Base-by-base conservation (phyloP, 768 basidiomycete genomes). In the Hydnum rufescens region DNA sequence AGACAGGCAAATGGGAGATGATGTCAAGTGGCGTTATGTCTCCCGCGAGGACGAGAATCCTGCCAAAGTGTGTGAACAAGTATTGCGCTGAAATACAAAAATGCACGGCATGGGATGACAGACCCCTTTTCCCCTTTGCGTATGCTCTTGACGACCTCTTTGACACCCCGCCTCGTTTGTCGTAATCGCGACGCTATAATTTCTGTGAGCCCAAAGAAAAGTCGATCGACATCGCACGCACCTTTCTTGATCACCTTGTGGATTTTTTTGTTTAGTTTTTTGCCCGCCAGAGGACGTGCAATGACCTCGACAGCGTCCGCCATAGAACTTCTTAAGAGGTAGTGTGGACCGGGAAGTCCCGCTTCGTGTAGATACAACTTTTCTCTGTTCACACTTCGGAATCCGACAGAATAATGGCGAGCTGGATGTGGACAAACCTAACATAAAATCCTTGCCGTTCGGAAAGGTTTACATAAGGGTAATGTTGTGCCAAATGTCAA, bases 21-120 rank as follows among this genome's bases (percentile, higher is more conserved):
- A 99, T 95, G 68, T 99, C 95, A 61, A 97, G 82, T 6, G 95
- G 95, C 55, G 86, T 93, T 64, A 97, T 97, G 66, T 97, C 93
- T 34, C 83, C 90, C 3, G 95, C 95, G 54, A 99, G 77, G 53
- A 99, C 69, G 29, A 99, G 75, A 31, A 99, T 70, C 22, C 89
- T 92, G 19, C 34, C 5, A 23, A 31, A 31, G n/a, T 25, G 50
- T 39, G 13, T 4, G 42, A 42, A 28, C 36, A 49, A 29, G 22
- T 39, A 32, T 55, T n/a, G n/a, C n/a, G n/a, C 36, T 13, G 36
- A 39, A 39, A 39, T 13, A 13, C 36, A 39, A 22, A 22, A 39
- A 13, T 39, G 22, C 36, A 39, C 22, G 13, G 22, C 13, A 39
- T 39, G 13, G 4, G 32, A 8, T 31, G 42, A 46, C 31, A 44